These are phyloP conservation scores for Paralagenidium karlingii DNA, from an alignment of 352 stramenopile genomes.

Conservation along the genomic window DNA sequence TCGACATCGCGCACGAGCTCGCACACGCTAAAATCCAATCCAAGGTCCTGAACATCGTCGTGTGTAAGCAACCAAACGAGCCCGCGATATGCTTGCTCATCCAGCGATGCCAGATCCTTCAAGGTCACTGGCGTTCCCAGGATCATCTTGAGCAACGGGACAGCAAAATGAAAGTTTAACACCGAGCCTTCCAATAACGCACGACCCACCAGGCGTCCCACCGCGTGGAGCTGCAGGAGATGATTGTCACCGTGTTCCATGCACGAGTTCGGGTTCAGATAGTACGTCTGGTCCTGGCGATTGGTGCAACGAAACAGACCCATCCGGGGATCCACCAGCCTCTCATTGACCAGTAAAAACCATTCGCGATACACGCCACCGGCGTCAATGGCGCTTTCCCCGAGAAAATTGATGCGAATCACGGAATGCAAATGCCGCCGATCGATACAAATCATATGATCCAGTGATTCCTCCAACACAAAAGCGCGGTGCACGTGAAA, in stretches of 20 bases:
- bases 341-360: constrained; percentile 14
- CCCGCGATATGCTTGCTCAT: constrained; percentile 41
- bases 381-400: constrained; percentile 25
- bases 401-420: constrained; percentile 16
- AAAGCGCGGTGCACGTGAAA: constrained; percentile 9
- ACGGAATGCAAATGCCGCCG: neutral
- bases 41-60: constrained; percentile 31
- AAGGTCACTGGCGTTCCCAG: constrained; percentile 91
- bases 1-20: constrained; percentile 20
- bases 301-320: constrained; percentile 3
- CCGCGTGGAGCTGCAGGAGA: constrained; percentile 10
- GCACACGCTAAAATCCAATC: constrained; percentile 52
- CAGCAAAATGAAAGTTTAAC: constrained; percentile 89
- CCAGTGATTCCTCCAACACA: constrained; percentile 3
- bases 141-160: constrained; percentile 96
- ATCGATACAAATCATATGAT: neutral
- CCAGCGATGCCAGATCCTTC: constrained; percentile 85
- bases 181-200: constrained; percentile 85
- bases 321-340: constrained; percentile 1
- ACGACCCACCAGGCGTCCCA: constrained; percentile 13
- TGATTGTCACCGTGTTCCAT: constrained; percentile 46
- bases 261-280: constrained; percentile 3
- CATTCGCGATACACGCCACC: constrained; percentile 28
- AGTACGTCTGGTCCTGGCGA: constrained; percentile 15
- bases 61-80: constrained; percentile 55